Evolutionary conservation across 73 alveolate genomes (phyloP), one percentile per base, ranked within the genome.

Genomic region (Stentor coeruleus): DNA sequence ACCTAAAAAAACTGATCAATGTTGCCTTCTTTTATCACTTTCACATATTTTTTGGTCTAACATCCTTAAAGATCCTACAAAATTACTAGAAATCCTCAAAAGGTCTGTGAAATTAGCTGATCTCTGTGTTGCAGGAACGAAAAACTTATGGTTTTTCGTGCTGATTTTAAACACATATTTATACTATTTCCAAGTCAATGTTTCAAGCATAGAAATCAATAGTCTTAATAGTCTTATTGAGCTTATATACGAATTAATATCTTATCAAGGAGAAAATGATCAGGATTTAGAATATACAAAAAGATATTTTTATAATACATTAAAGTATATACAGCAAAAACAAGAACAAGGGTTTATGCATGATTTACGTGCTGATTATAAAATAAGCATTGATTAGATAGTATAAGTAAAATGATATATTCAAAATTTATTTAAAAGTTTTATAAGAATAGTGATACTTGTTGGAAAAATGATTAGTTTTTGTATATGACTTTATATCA

Each of bases 291-390:
- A 20, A 11, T 49, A 11, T 49, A 49, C 66, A 49, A 66, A 66
- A 33, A 20, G 26, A 15, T 66, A 66, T 2, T 2, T 66, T 1
- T 28, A 40, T 14, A 31, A 20, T 66, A 66, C 79, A 37, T 66
- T 66, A 33, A 66, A 66, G 26, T 66, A 66, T 31, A 33, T 66
- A 28, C 20, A 66, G 33, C 40, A 20, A 33, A 66, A 40, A 66
- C 79, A 66, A 31, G n/a, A 66, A 33, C 49, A 66, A 26, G 79
- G 79, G n/a, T n/a, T n/a, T n/a, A n/a, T n/a, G n/a, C n/a, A n/a
- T n/a, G n/a, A n/a, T n/a, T n/a, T n/a, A n/a, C n/a, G n/a, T n/a
- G n/a, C n/a, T n/a, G n/a, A n/a, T n/a, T n/a, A n/a, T n/a, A n/a
- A n/a, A n/a, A n/a, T n/a, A n/a, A n/a, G n/a, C n/a, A n/a, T n/a